Evolutionary conservation across 371 early-diverging fungal species (phyloP), one percentile per base, ranked within the genome.

Genomic region (Mucor irregularis): DNA sequence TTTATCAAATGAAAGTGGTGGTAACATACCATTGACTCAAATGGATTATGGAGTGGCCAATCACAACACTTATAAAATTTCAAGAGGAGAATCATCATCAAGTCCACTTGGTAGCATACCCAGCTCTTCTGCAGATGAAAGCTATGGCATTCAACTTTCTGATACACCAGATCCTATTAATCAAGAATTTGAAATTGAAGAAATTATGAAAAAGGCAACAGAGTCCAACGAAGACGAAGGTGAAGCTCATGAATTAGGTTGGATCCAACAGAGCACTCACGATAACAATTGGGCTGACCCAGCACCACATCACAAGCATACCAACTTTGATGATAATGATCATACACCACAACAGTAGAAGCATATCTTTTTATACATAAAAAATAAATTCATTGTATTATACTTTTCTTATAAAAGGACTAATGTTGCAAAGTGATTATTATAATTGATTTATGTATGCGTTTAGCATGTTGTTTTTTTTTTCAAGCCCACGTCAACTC

Each of bases 1-100:
- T 22, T 21, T 56, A 5, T 69, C 69, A 2, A 53, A 66, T 26
- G 75, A 68, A 26, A 76, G 75, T 29, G 65, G 75, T 29, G 65
- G 47, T 0, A 61, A 68, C 39, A 53, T 56, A 13, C 71, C 71
- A 4, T 53, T 64, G 51, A 71, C 48, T 56, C 63, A 48, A 26
- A 31, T 25, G 26, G 48, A 42, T 2, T 46, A 62, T 7, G 47
- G 31, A 8, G 37, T 34, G 5, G 37, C 25, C 25, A 37, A 49
- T 26, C 37, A 37, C 16, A 9, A 14, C 19, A 10, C 10, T 30
- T 5, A 35, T 34, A 45, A 24, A 13, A 43, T 48, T 8, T 7
- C 40, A 39, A 17, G n/a, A 19, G 49, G 35, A 17, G 42, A 19
- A 7, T 17, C 34, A 3, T 25, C 49, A n/a, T 30, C 49, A 2